Conservation (phyloP, 371 early-diverging fungal species). For the Spiromyces aspiralis region DNA sequence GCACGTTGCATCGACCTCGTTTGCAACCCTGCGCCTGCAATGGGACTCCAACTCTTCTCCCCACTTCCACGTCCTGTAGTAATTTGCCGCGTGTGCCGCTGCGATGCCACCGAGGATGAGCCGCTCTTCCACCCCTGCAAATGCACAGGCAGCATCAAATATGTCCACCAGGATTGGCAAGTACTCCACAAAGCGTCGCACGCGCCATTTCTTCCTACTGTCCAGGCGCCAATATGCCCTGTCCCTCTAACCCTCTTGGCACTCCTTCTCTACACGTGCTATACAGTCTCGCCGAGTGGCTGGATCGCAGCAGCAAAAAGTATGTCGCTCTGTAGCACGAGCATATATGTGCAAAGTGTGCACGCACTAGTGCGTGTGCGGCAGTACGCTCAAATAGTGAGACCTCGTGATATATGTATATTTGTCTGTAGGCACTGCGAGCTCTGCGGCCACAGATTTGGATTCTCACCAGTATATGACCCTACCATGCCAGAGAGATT, state of each 20-base stretch:
- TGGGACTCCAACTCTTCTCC: no score
- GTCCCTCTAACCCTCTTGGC: no score
- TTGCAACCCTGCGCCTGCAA: no score
- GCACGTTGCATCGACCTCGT: no score
- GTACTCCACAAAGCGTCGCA: background rate
- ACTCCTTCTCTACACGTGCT: no score
- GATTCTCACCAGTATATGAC: slow-evolving; percentile 70
- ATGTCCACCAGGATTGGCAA: slow-evolving; percentile 7
- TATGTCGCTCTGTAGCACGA: no score
- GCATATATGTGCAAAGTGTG: no score
- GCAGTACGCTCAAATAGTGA: no score
- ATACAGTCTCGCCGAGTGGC: slow-evolving; percentile 1
- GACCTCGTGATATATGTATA: no score
- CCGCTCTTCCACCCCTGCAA: slow-evolving; percentile 6
- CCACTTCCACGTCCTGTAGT: no score
- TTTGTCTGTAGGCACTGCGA: slow-evolving; percentile 72
- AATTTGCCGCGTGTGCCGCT: background rate
- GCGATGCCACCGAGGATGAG: background rate
- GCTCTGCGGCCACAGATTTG: slow-evolving; percentile 69
- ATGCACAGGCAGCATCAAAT: slow-evolving; percentile 8
- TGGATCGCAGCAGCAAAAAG: background rate
- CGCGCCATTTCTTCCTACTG: background rate
- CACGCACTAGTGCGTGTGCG: no score
- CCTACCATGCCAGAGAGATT: slow-evolving; percentile 54
- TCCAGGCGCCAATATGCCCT: background rate